A percentile compares a stretch with the other conserved stretches of the same genome.
Evolutionary conservation across 2,329 filamentous ascomycete species (phyloP).

Genomic region (Colletotrichum aenigma): DNA sequence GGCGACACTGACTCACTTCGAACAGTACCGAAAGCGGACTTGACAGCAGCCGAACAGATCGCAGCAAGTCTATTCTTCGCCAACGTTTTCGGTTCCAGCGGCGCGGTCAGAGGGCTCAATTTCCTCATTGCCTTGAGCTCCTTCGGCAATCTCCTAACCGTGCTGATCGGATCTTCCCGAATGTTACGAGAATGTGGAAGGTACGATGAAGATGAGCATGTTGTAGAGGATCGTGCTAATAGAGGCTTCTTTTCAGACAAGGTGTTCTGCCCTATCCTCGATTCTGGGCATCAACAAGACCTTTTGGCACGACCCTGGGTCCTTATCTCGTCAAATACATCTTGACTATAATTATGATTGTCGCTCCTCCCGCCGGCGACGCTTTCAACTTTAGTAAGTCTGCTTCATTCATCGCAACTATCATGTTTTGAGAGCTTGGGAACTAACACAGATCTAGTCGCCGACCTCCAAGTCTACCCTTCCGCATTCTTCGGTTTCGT

Average conservation of each 20-base stretch:
- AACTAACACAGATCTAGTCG: background rate
- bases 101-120: conserved; percentile 57
- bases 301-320: conserved; percentile 65
- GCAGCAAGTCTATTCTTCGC: conserved; percentile 64
- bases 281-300: conserved; percentile 66
- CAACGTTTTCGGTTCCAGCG: conserved; percentile 55
- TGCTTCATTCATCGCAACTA: background rate
- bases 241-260: conserved; percentile 42
- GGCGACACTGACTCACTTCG: background rate
- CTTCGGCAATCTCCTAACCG: conserved; percentile 62
- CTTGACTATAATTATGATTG: conserved; percentile 62
- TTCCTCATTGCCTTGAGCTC: conserved; percentile 60
- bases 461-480: conserved; percentile 59
- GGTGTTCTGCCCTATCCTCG: conserved; percentile 63
- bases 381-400: conserved; percentile 63
- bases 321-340: conserved; percentile 62
- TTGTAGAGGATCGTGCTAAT: background rate
- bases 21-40: conserved; percentile 53
- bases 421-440: too few relatives aligned
- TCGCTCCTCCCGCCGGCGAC: conserved; percentile 64
- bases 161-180: conserved; percentile 58
- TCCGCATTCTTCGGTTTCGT: conserved; percentile 59
- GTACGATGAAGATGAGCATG: accelerated
- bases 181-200: conserved; percentile 63
- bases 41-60: conserved; percentile 54